Base-by-base conservation (phyloP, 495 filamentous ascomycete genomes). In the Xylaria venustula region DNA sequence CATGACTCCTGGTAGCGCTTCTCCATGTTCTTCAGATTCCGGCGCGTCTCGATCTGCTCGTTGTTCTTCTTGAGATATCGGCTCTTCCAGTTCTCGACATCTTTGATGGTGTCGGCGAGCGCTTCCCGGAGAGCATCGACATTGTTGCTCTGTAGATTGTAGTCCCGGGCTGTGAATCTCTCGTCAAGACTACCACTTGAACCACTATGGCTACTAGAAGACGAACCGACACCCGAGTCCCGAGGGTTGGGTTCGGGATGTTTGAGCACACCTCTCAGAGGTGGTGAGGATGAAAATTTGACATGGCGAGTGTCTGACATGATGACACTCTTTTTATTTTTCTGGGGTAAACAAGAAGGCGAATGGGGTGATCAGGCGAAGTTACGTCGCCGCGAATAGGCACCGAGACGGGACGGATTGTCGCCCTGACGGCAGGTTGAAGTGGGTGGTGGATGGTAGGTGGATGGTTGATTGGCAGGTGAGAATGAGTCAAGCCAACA, bases 151-250 rank as follows among this genome's bases (percentile, higher is more conserved):
- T 72, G 70, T 28, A 60, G 50, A 36, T 69, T 47, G 62, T 63
- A 68, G 51, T 72, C 70, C 56, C 65, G 64, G 17, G 57, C 63
- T 63, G 70, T 72, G 52, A 72, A 72, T 58, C 57, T 63, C 41
- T 68, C 67, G 50, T 72, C 70, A 65, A 61, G 64, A 67, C 64
- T 70, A 55, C 67, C 67, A 49, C 67, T 67, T 32, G 63, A 44
- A 42, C 67, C 67, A 60, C 63, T 64, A 42, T 67, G 70, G 32
- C 64, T 67, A 61, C 70, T 71, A 58, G 69, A 70, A 45, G 64
- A 72, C 47, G 70, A 72, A 59, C 70, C 70, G 28, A 72, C 42
- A 22, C 70, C 70, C 37, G 70, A 72, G 64, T 72, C 70, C 30
- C 66, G 60, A 40, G 58, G 49, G 22, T 54, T 61, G 14, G 46